Base-by-base conservation (phyloP, 2,329 filamentous ascomycete species). In the Aureobasidium pullulans region DNA sequence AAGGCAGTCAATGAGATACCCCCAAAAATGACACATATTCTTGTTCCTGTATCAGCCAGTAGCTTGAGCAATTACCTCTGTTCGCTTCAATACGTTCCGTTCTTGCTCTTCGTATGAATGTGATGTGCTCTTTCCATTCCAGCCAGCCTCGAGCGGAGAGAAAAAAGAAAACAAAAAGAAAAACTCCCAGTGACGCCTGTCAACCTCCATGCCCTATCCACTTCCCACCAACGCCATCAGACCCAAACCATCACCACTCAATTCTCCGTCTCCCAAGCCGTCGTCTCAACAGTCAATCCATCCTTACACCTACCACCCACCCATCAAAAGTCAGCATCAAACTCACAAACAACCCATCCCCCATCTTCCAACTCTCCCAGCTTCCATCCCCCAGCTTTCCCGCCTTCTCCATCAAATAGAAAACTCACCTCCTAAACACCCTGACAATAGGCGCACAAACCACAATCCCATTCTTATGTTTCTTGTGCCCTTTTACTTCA, bases 221-320 rank as follows among this genome's bases (percentile, higher is more conserved):
- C n/a, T 11, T n/a, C 40, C 15, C 4, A 10, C 10, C 36, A 19
- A n/a, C 29, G 37, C 49, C 15, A 19, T 19, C 49, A 43, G 34
- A 16, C n/a, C 6, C 29, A 4, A 19, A 8, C 36, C 34, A 6
- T 28, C 15, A 42, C 1, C 15, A n/a, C 28, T 46, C 32, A 57
- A 57, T 29, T 34, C 34, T 58, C 54, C 28, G 34, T 49, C 67
- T 85, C 83, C 81, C 81, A 84, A 50, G 77, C 75, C 37, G 84
- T 86, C 36, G 83, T 86, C 69, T 86, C 84, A 13, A 85, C 80
- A 48, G 77, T 81, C 65, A 84, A 68, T 19, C 81, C 81, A 65
- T 77, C 74, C 29, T 76, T 77, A 68, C 82, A 80, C 64, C 76
- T 81, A 64, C 32, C 59, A 29, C 16, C 42, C 32, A 59, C 56